Evolutionary conservation across 129 eudicot genomes (phyloP).

Genomic region (Chrysanthemum seticuspe): DNA sequence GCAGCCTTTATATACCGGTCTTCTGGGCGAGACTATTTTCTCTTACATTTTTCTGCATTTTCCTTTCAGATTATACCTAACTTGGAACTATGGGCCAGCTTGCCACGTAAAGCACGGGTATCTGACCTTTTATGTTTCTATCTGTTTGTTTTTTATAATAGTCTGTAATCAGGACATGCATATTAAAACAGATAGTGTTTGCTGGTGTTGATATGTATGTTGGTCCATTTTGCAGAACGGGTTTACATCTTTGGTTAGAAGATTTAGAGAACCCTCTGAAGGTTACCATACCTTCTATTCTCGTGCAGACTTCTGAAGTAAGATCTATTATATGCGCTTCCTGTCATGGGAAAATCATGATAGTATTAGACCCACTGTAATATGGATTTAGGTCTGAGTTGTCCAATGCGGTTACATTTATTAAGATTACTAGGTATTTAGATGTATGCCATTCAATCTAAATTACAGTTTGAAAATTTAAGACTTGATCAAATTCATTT

Average conservation of each 20-base stretch:
- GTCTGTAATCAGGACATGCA: not conserved
- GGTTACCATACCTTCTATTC: slow-evolving; percentile 64
- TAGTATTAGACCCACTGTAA: not conserved
- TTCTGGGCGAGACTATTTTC: not conserved
- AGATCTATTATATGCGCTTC: not conserved
- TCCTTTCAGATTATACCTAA: slow-evolving; percentile 62
- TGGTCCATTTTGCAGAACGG: slow-evolving; percentile 44
- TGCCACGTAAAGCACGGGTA: slow-evolving; percentile 81
- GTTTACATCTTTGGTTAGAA: slow-evolving; percentile 46
- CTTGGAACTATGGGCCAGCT: slow-evolving; percentile 80
- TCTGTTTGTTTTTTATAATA: not conserved
- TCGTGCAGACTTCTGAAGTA: slow-evolving; percentile 54
- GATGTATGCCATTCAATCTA: not conserved
- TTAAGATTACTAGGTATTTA: not conserved
- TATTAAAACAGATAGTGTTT: not conserved
- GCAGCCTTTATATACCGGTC: too few relatives aligned
- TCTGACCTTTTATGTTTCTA: not conserved
- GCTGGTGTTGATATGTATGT: not conserved
- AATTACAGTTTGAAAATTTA: not conserved
- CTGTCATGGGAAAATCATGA: not conserved
- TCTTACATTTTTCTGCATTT: not conserved
- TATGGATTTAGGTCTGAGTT: slow-evolving; percentile 1
- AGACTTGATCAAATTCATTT: not conserved
- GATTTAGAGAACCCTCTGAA: slow-evolving; percentile 63
- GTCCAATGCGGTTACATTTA: slow-evolving; percentile 6